Conservation (phyloP, 2,329 filamentous ascomycete species). For the Neophaeococcomyces aloes region DNA sequence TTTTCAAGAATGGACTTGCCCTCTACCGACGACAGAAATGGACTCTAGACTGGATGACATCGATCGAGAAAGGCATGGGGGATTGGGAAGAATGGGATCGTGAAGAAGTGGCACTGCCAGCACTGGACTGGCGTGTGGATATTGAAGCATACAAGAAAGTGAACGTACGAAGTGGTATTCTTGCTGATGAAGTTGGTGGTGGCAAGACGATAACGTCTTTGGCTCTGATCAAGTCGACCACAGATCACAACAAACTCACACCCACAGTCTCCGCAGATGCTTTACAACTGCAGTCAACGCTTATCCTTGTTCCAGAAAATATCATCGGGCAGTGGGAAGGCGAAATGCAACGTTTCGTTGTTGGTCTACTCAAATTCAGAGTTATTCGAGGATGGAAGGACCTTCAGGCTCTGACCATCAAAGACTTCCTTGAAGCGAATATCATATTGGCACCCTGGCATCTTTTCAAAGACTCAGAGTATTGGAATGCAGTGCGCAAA, state of each 20-base stretch:
- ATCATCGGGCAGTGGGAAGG: slow-evolving; percentile 48
- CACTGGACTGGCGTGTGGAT: slow-evolving; percentile 49
- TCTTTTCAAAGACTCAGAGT: slow-evolving; percentile 38
- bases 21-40: slow-evolving; percentile 41
- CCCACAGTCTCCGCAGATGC: slow-evolving; percentile 5
- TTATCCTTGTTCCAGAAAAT: slow-evolving; percentile 48
- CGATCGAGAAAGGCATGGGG: slow-evolving; percentile 38
- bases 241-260: slow-evolving; percentile 20
- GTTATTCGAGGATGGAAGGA: slow-evolving; percentile 31
- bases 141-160: slow-evolving; percentile 30
- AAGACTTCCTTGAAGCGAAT: slow-evolving; percentile 38
- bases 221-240: slow-evolving; percentile 43
- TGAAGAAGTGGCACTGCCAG: slow-evolving; percentile 44
- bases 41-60: slow-evolving; percentile 50
- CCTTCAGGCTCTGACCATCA: slow-evolving; percentile 34
- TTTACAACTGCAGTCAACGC: slow-evolving; percentile 40
- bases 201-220: slow-evolving; percentile 56
- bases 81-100: slow-evolving; percentile 45
- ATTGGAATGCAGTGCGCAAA: slow-evolving; percentile 40
- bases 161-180: slow-evolving; percentile 46
- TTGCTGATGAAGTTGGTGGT: slow-evolving; percentile 56
- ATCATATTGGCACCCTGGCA: slow-evolving; percentile 47
- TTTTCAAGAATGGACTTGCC: no score
- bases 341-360: slow-evolving; percentile 42
- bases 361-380: slow-evolving; percentile 34